Evolutionary conservation across 805 yeast species (phyloP), one percentile per base, ranked within the genome.

Genomic region (Kazachstania taianensis): DNA sequence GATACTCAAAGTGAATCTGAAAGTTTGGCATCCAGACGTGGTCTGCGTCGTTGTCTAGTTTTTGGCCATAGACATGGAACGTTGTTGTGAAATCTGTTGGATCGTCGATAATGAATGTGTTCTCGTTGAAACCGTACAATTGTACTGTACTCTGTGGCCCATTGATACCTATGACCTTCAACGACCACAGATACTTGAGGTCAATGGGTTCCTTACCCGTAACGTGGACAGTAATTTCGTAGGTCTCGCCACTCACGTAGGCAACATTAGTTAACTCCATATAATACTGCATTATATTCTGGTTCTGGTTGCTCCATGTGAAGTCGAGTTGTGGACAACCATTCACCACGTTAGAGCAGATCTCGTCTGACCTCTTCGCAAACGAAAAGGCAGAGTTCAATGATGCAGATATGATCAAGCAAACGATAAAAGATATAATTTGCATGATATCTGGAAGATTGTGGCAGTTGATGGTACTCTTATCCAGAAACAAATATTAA

Each of bases 51-150:
- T 40, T 40, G 4, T 13, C 9, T 19, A 7, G 7, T 18, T 7
- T 12, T 2, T 26, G n/a, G 7, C 52, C 59, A 18, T 44, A 36
- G 1, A 48, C 44, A 17, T 41, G 33, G 20, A 49, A 46, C 7
- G 46, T 41, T 3, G 43, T 42, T 2, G 41, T 40, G 20, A 30
- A 48, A 28, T 49, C 48, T 2, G 52, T 44, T 23, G 53, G 53
- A 20, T 37, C 35, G 16, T 29, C 32, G 6, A 40, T 34, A 3
- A 35, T 8, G 17, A 30, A 30, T n/a, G 31, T 37, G 3, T 40
- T 36, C 18, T 48, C 48, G 33, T 46, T 44, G 12, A 23, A 17
- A 7, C 49, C 43, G 36, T 39, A 44, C 23, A 49, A 30, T 27
- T 35, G 40, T 18, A 42, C 30, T 3, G 44, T 43, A 2, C 30